Evolutionary conservation across 2,329 filamentous ascomycete genomes (phyloP).

Genomic region (Cryphonectria carpinicola): DNA sequence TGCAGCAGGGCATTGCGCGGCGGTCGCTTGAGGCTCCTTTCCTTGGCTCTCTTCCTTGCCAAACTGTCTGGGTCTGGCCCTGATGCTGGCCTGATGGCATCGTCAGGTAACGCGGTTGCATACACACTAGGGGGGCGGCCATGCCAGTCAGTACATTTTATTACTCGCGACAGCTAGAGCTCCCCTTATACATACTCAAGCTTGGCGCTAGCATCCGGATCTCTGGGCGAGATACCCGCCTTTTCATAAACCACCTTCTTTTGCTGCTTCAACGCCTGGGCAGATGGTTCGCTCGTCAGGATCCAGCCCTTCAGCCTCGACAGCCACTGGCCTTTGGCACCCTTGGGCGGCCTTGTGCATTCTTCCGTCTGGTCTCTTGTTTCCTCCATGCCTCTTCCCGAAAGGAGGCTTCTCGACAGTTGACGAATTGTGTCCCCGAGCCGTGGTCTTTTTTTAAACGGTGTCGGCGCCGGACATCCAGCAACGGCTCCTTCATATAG

Average conservation of each 20-base stretch:
- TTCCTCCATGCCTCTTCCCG: not conserved
- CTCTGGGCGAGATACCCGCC: conserved; percentile 48
- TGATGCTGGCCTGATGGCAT: conserved; percentile 49
- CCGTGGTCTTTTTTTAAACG: not conserved
- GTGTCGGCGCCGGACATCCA: not conserved
- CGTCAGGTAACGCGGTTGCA: conserved; percentile 48
- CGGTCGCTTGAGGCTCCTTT: conserved; percentile 36
- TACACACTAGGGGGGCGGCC: conserved; percentile 37
- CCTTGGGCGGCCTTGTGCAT: conserved; percentile 34
- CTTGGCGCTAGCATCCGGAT: conserved; percentile 50
- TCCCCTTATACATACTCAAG: conserved; percentile 39
- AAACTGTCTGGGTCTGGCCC: conserved; percentile 53
- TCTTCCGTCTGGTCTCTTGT: not conserved
- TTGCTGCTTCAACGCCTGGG: conserved; percentile 52
- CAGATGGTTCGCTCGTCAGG: conserved; percentile 53
- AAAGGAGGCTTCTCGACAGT: not conserved
- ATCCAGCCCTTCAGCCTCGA: conserved; percentile 54
- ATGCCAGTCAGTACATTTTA: not conserved
- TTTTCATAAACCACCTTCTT: conserved; percentile 47
- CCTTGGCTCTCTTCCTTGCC: conserved; percentile 40
- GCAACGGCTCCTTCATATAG: not conserved
- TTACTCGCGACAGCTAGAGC: not conserved
- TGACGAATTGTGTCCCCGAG: not conserved
- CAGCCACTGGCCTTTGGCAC: conserved; percentile 43
- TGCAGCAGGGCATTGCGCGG: conserved; percentile 22